Evolutionary conservation across 345 rosid genomes (phyloP), one percentile per base, ranked within the genome.

Genomic region (Boechera retrofracta): DNA sequence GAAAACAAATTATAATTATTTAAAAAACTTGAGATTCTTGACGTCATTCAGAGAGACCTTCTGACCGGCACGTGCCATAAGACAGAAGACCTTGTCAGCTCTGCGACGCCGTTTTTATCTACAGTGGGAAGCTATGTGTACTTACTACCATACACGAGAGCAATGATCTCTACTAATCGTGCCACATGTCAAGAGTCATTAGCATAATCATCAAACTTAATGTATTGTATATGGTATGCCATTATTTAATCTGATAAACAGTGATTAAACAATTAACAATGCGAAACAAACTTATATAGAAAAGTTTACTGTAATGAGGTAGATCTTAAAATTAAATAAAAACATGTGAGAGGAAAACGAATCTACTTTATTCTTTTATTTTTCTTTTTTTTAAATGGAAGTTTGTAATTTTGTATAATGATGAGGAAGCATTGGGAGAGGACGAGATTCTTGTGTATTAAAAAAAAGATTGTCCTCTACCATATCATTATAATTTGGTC

Each of bases 341-440:
- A 54, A 70, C 52, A 63, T 77, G 71, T 33, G 39, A 44, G 35
- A 41, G 0, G 11, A 58, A 67, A 67, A 76, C 63, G 56, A 76
- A 68, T 61, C 49, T 61, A 69, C 49, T 77, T 77, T 62, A 18
- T 52, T 61, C 6, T 6, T 26, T 33, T 32, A 0, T 13, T 1
- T 33, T 15, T 26, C 8, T 69, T 24, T 68, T 33, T 69, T 24
- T 60, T 24, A 16, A 38, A 57, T 44, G 5, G 42, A 55, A 39
- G 16, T 48, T 16, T 45, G 54, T 29, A 64, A 12, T 56, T 56
- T 64, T 77, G 65, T 77, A 78, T 78, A 65, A 78, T 72, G 68
- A 78, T 72, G 63, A 72, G 58, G 57, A 72, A 66, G 51, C 77
- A 65, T 78, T 65, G 81, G 77, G 73, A 78, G 73, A 71, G 68